Percentiles rank a stretch among this genome's conserved stretches.
Evolutionary conservation across 106 monocot genomes (phyloP).

Genomic region (Dendrobium catenatum): DNA sequence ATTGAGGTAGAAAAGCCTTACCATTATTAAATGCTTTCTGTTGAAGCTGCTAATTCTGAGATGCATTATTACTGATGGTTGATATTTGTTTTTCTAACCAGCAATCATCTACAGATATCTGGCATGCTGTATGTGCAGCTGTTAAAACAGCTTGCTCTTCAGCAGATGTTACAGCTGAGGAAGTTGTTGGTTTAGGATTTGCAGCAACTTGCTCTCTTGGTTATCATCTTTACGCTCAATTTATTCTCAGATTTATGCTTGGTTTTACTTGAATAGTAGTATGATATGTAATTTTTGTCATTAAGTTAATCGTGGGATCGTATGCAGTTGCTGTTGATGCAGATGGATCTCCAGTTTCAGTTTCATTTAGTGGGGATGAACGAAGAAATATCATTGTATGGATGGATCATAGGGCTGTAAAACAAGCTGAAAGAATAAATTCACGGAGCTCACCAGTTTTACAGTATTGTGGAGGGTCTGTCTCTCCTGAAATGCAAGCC

Average conservation of each 20-base stretch:
- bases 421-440: conserved; percentile 85
- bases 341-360: conserved; percentile 88
- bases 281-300: background rate
- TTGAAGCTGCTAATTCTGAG: background rate
- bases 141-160: conserved; percentile 69
- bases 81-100: conserved; percentile 25
- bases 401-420: conserved; percentile 97
- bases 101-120: conserved; percentile 99
- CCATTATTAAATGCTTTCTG: background rate
- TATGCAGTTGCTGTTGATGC: conserved; percentile 91
- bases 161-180: conserved; percentile 42
- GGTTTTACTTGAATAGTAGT: background rate
- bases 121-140: conserved; percentile 89
- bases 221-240: conserved; percentile 18
- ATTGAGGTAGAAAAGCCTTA: conserved; percentile 53
- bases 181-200: conserved; percentile 80
- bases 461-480: conserved; percentile 79
- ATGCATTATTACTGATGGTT: background rate
- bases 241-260: conserved; percentile 1
- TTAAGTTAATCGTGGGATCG: conserved; percentile 6
- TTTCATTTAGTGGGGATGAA: conserved; percentile 87
- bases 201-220: conserved; percentile 97
- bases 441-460: conserved; percentile 68
- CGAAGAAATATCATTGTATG: conserved; percentile 92
- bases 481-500: conserved; percentile 97